Evolutionary conservation across 768 basidiomycete species (phyloP).

Genomic region (Auriculariales sp.): DNA sequence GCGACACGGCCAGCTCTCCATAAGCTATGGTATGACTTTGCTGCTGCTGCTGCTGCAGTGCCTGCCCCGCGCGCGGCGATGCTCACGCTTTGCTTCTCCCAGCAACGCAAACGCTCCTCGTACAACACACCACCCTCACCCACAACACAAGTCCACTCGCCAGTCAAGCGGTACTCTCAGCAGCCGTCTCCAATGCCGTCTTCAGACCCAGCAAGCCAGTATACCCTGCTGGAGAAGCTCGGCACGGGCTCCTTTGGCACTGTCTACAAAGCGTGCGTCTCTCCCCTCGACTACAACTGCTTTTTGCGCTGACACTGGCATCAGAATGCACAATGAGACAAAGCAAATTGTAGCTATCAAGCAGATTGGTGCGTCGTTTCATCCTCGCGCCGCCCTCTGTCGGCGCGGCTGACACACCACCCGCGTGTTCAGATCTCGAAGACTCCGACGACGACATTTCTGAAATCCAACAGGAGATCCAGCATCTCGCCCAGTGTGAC

Average conservation of each 20-base stretch:
- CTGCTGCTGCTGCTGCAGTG: no score
- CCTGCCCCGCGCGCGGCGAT: no score
- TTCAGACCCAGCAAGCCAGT: constrained; percentile 78
- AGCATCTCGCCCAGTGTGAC: constrained; percentile 88
- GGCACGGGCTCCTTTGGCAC: constrained; percentile 94
- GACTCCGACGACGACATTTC: constrained; percentile 97
- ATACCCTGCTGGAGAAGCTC: constrained; percentile 88
- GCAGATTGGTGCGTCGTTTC: constrained; percentile 67
- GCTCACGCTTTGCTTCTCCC: neutral
- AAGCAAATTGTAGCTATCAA: constrained; percentile 95
- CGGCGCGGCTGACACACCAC: constrained; percentile 5
- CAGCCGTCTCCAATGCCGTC: constrained; percentile 16
- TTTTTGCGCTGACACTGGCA: constrained; percentile 2
- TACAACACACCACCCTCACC: neutral
- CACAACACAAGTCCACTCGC: constrained; percentile 3
- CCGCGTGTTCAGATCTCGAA: constrained; percentile 61
- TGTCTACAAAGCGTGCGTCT: constrained; percentile 75
- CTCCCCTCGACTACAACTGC: neutral
- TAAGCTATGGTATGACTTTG: no score
- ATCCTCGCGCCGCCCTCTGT: constrained; percentile 3
- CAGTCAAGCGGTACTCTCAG: neutral
- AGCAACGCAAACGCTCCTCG: neutral
- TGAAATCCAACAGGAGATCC: constrained; percentile 97
- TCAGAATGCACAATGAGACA: constrained; percentile 73
- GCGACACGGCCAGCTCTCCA: no score